Evolutionary conservation across 768 basidiomycete species (phyloP), one percentile per base, ranked within the genome.

Genomic region (Rossbeevera mucosa): DNA sequence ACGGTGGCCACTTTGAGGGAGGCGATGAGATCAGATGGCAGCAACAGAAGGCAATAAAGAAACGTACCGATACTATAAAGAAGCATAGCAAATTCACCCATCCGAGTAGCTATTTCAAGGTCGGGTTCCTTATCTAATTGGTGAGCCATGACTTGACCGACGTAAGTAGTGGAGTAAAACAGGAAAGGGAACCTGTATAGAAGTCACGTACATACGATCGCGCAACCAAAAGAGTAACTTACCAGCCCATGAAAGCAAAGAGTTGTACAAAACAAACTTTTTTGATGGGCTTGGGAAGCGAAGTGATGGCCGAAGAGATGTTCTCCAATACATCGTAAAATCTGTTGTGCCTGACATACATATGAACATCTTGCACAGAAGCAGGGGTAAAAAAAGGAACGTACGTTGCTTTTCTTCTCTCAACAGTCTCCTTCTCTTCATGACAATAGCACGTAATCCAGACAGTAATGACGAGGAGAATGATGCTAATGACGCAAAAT

Each of bases 201-300:
- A 41, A 20, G 13, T 50, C 18, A 8, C 28, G 21, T 64, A 24
- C 44, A 28, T 16, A 25, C 9, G 21, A 44, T 38, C 43, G 41
- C 40, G 41, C 22, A 40, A 50, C 20, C 31, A 24, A 16, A 44
- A 42, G 41, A 12, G 0, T 11, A 21, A 71, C 82, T 25, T 60
- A 87, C 91, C 94, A 97, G 58, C 91, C 93, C 91, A 95, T 95
- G 67, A 95, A 97, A 2, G 94, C 94, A 65, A 91, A 94, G 16
- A 97, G 70, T 64, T 97, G 94, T 3, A 96, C 94, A 62, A 86
- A 84, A 66, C 94, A 97, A 11, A 97, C 94, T 24, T 90, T 80
- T 46, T 84, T 82, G 41, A 97, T 85, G 12, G 92, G 86, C 57
- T 80, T 82, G 0, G 94, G 94, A 42, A 97, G 79, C 44, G 82